These are phyloP conservation scores for Diaporthe ampelina DNA, from an alignment of 2,329 filamentous ascomycete species.

Conservation along the genomic window DNA sequence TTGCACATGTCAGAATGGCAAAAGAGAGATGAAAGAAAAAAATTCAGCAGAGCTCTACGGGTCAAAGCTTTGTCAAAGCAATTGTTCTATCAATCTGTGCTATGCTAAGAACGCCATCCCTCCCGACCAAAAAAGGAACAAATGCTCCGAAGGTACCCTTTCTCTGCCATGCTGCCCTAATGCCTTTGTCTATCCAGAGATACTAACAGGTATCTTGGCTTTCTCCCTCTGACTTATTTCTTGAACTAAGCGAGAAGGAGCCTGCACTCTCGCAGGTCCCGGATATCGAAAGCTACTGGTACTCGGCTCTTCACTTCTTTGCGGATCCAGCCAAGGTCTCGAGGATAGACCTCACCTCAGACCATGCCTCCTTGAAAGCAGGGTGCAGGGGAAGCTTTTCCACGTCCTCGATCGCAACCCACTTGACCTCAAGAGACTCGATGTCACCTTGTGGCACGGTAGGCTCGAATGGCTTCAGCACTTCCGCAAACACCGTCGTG, in stretches of 20 bases:
- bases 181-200: not conserved
- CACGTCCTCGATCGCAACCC: slow-evolving; percentile 18
- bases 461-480: slow-evolving; percentile 2
- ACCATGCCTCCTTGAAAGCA: slow-evolving; percentile 25
- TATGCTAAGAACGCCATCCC: not conserved
- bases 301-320: not conserved
- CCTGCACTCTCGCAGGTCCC: not conserved
- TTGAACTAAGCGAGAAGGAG: not conserved
- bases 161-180: not conserved
- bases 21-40: too few relatives aligned
- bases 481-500: slow-evolving; percentile 12
- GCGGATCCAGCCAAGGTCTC: too few relatives aligned
- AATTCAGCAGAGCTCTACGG: not conserved
- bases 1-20: not conserved
- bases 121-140: not conserved
- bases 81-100: not conserved
- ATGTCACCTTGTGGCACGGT: not conserved
- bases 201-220: not conserved
- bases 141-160: not conserved
- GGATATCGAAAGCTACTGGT: not conserved
- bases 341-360: not conserved
- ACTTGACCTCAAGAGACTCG: slow-evolving; percentile 15
- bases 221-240: not conserved
- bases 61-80: not conserved
- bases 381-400: not conserved